Percentiles rank a stretch among this genome's conserved stretches.
Evolutionary conservation across 2,329 filamentous ascomycete genomes (phyloP).

Genomic region (Fusarium sp.): DNA sequence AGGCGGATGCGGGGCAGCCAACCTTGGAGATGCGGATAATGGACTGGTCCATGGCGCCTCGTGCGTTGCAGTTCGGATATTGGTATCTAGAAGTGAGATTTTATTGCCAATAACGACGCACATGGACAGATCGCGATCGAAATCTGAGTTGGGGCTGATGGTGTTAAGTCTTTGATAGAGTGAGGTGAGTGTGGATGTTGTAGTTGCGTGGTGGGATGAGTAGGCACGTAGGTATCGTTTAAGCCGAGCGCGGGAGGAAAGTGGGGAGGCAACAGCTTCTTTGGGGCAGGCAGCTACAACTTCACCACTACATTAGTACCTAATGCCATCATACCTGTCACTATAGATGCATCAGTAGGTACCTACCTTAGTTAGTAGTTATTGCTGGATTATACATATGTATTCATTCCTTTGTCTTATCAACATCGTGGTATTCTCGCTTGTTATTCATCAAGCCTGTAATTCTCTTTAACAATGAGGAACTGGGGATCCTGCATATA

Average conservation of each 20-base stretch:
- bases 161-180: not conserved
- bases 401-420: not conserved
- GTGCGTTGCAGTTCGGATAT: constrained; percentile 30
- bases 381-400: not conserved
- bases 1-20: constrained; percentile 49
- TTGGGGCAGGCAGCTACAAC: not conserved
- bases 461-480: not conserved
- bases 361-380: no score
- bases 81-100: not conserved
- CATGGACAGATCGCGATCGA: constrained; percentile 31
- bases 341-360: not conserved
- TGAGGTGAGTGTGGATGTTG: constrained; percentile 22
- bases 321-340: not conserved
- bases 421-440: not conserved
- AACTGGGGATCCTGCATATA: not conserved
- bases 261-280: constrained; percentile 30
- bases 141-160: constrained; percentile 4
- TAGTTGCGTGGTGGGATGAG: constrained; percentile 33
- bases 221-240: constrained; percentile 14
- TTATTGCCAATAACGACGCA: constrained; percentile 26
- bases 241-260: constrained; percentile 36
- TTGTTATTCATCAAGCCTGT: not conserved
- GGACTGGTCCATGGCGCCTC: constrained; percentile 74
- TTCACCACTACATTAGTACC: not conserved
- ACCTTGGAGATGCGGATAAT: constrained; percentile 90